These are phyloP conservation scores for Lachancea sp. DNA, from an alignment of 805 yeast genomes.

Conservation along the genomic window DNA sequence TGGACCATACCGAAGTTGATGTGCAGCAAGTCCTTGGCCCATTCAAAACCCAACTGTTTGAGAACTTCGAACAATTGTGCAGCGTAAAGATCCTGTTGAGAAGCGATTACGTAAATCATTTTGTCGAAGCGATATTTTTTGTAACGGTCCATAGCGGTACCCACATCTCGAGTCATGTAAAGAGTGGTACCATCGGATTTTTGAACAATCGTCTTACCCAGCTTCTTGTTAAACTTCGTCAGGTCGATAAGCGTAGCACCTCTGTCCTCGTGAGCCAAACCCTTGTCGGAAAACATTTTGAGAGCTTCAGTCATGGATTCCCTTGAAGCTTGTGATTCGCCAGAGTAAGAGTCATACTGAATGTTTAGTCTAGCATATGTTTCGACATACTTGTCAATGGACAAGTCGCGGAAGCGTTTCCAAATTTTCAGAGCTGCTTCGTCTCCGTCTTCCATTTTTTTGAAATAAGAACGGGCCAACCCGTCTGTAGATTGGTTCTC, in stretches of 20 bases:
- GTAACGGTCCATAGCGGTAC: constrained; percentile 90
- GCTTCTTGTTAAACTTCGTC: constrained; percentile 76
- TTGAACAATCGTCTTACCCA: constrained; percentile 88
- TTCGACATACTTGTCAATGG: constrained; percentile 75
- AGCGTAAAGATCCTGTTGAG: constrained; percentile 91
- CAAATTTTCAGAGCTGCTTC: constrained; percentile 68
- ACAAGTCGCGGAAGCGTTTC: constrained; percentile 84
- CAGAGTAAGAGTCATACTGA: constrained; percentile 80
- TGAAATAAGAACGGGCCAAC: constrained; percentile 82
- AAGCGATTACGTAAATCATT: constrained; percentile 92
- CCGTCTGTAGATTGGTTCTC: constrained; percentile 57
- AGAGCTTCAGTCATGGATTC: constrained; percentile 63
- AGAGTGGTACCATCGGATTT: constrained; percentile 94
- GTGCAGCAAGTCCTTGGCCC: constrained; percentile 78
- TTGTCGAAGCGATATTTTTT: constrained; percentile 81
- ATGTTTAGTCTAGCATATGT: constrained; percentile 93
- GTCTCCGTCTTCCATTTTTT: constrained; percentile 90
- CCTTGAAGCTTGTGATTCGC: constrained; percentile 88
- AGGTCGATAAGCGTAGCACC: constrained; percentile 90
- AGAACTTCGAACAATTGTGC: constrained; percentile 92
- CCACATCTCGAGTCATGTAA: constrained; percentile 92
- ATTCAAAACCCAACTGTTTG: constrained; percentile 81
- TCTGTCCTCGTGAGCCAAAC: constrained; percentile 73
- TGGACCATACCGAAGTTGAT: constrained; percentile 95
- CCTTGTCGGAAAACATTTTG: constrained; percentile 54